Evolutionary conservation across 1,284 basidiomycete genomes (phyloP).

Genomic region (Meripilus lineatus): DNA sequence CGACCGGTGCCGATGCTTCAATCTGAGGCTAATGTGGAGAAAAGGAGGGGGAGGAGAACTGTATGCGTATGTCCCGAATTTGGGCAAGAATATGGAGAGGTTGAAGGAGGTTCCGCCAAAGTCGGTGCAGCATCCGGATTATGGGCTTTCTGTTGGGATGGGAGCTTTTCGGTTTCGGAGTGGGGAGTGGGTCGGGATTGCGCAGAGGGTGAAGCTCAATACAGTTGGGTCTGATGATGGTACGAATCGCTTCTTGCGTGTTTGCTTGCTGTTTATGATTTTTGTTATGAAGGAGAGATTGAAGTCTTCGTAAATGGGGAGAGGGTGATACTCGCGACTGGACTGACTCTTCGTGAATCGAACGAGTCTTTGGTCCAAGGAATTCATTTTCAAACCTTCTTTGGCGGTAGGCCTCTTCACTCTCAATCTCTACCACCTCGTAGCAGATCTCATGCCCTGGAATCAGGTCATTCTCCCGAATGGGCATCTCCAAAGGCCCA

Average conservation of each 20-base stretch:
- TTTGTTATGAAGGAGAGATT: conserved; percentile 57
- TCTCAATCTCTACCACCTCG: conserved; percentile 1
- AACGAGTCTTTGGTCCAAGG: conserved; percentile 44
- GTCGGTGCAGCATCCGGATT: conserved; percentile 48
- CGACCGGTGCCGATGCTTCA: conserved; percentile 53
- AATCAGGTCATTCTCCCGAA: conserved; percentile 42
- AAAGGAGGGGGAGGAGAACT: conserved; percentile 45
- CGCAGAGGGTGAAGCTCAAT: conserved; percentile 63
- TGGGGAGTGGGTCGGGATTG: conserved; percentile 54
- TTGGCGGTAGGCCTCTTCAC: conserved; percentile 47
- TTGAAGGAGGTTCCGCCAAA: conserved; percentile 45
- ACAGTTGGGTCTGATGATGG: conserved; percentile 41
- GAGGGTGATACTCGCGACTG: conserved; percentile 40
- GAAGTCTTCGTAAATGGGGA: conserved; percentile 52
- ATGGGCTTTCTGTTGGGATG: conserved; percentile 57
- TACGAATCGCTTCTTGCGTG: conserved; percentile 16
- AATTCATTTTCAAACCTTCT: conserved; percentile 71
- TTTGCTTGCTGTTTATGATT: no score
- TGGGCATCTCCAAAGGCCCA: conserved; percentile 67
- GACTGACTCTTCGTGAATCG: conserved; percentile 40
- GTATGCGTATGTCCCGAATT: conserved; percentile 54
- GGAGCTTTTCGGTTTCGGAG: conserved; percentile 42
- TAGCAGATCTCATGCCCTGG: neutral
- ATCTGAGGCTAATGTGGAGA: conserved; percentile 65
- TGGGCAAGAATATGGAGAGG: conserved; percentile 34